A percentile compares a stretch with the other conserved stretches of the same genome.
Conservation (phyloP, 2,329 filamentous ascomycete species). For the Penicillium sp. region DNA sequence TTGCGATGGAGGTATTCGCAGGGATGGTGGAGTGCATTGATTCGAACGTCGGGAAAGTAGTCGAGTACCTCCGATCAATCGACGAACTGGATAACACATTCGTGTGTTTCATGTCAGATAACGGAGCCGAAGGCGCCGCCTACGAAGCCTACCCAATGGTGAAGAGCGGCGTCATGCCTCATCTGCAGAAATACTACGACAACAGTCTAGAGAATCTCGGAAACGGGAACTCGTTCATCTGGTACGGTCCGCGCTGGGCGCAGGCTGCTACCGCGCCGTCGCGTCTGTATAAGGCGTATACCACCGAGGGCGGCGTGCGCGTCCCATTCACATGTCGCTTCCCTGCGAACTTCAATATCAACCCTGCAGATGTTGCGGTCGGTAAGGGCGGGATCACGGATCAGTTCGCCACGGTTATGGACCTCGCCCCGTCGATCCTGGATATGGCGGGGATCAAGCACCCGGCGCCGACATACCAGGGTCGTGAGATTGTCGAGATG, state of each 20-base stretch:
- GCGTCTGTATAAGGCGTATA: constrained; percentile 52
- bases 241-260: constrained; percentile 61
- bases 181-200: constrained; percentile 58
- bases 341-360: constrained; percentile 30
- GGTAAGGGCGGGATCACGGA: constrained; percentile 45
- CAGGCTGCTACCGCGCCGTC: constrained; percentile 55
- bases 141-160: constrained; percentile 61
- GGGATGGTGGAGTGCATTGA: constrained; percentile 66
- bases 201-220: constrained; percentile 61
- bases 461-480: constrained; percentile 54
- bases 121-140: constrained; percentile 60
- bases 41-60: constrained; percentile 58
- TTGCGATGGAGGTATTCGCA: constrained; percentile 63
- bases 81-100: constrained; percentile 65
- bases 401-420: constrained; percentile 56
- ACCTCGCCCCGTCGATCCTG: constrained; percentile 50
- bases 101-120: constrained; percentile 64
- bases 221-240: constrained; percentile 58
- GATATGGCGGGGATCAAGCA: constrained; percentile 48
- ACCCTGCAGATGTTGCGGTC: constrained; percentile 23
- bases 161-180: constrained; percentile 54
- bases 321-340: constrained; percentile 54
- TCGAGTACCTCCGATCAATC: constrained; percentile 56
- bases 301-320: constrained; percentile 53
- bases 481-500: constrained; percentile 53